Base-by-base conservation (phyloP, 768 basidiomycete species). In the Lentinula guzmanii region DNA sequence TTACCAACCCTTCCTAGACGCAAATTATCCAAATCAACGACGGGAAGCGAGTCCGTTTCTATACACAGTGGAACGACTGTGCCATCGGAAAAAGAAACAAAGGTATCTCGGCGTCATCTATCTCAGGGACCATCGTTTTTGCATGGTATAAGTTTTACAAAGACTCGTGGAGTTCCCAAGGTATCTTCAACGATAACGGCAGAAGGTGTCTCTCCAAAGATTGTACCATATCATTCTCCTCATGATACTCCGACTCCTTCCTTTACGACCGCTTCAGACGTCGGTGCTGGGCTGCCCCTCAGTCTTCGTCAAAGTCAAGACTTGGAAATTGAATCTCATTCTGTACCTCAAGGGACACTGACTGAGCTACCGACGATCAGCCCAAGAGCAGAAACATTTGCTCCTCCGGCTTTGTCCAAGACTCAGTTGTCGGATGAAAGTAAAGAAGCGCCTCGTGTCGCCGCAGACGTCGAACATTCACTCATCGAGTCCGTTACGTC, bases 61-160 rank as follows among this genome's bases (percentile, higher is more conserved):
- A 28, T 28, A 3, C 28, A 28, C 28, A 28, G 28, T 24, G 24
- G 24, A 24, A 24, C 24, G 24, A 24, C 2, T 24, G 24, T 24
- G 24, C 24, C 77, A 37, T 67, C 71, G 35, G 65, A 66, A 7
- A 46, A 50, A 18, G 18, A 48, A 6, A 3, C 33, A 3, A 42
- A 51, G n/a, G 6, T 41, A 8, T 15, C 46, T 1, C 53, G 37
- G 31, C 37, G n/a, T 21, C 34, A 16, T 39, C 34, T n/a, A 5
- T 18, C 55, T 13, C 60, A 55, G 33, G 65, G 64, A 52, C 9
- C 48, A 33, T 9, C 39, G 3, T 45, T 11, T 34, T 52, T 76
- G 8, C 53, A 65, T 28, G 55, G 65, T 5, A 66, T 77, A 28
- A 71, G 65, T 5, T 75, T 76, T 58, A 77, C 68, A 64, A 76